Base-by-base conservation (phyloP, 192 early-diverging fungal genomes). In the Backusella macrospora region DNA sequence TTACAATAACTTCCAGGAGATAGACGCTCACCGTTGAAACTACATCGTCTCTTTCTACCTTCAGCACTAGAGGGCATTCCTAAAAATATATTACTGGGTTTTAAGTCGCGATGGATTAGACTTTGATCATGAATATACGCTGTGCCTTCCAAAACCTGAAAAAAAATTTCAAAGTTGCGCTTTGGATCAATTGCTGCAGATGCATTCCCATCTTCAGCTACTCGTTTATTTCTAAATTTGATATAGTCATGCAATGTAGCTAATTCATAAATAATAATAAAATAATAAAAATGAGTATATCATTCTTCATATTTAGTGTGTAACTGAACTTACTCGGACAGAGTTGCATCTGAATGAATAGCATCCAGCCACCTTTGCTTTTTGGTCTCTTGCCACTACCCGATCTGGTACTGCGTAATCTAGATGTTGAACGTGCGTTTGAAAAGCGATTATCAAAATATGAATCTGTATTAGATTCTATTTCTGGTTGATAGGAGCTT, bases 321-420 rank as follows among this genome's bases (percentile, higher is more conserved):
- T 70, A 29, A 49, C 48, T 59, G 21, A 21, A 66, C 70, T 75
- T 72, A 62, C 81, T 90, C 67, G 87, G 86, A 70, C 96, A 99
- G 38, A 99, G 84, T 75, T 99, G 95, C 97, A 99, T 95, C 73
- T 96, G 94, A 63, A 96, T 90, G 78, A 91, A 93, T 37, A 95
- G 73, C 0, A 85, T 90, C 65, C 81, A 84, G 16, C 83, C 82
- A 0, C 79, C 70, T 14, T 76, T 59, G 21, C 2, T 59, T 26
- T 59, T 59, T 9, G 52, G 52, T 9, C 26, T 59, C 52, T 59
- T 59, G 21, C 52, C 21, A 26, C 52, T 59, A 34, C 29, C 29
- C 5, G 52, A 59, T 12, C 52, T 23, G 4, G 2, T 59, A 23
- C 52, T 59, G 21, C 52, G 52, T 7, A 23, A 23, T 59, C 52